These are phyloP conservation scores for Bacidia gigantensis DNA, from an alignment of 495 filamentous ascomycete genomes.

Conservation along the genomic window DNA sequence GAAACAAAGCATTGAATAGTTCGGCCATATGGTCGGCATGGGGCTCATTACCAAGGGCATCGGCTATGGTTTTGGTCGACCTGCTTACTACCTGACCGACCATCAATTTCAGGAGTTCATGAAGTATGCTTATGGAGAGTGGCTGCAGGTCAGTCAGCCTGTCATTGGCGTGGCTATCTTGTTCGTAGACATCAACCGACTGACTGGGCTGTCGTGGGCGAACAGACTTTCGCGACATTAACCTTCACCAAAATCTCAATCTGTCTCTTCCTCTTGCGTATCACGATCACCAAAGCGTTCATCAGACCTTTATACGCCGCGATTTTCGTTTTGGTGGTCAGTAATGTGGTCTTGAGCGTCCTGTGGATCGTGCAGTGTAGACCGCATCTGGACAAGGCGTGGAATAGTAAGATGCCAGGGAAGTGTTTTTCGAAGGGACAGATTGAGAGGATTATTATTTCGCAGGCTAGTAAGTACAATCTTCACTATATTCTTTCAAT, in stretches of 20 bases:
- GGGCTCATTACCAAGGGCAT: constrained; percentile 3
- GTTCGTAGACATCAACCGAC: neutral
- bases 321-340: constrained; percentile 2
- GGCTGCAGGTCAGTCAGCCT: constrained; percentile 4
- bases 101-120: constrained; percentile 5
- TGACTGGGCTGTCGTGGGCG: neutral
- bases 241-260: constrained; percentile 17
- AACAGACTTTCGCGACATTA: constrained; percentile 11
- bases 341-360: constrained; percentile 6
- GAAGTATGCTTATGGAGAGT: constrained; percentile 14
- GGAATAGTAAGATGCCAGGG: constrained; percentile 5
- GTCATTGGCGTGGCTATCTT: too few relatives aligned
- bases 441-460: constrained; percentile 15
- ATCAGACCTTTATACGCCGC: constrained; percentile 6
- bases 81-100: neutral
- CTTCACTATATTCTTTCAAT: too few relatives aligned
- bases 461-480: constrained; percentile 11
- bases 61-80: constrained; percentile 13
- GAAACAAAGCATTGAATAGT: too few relatives aligned
- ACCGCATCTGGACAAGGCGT: constrained; percentile 7
- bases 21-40: neutral
- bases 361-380: constrained; percentile 13
- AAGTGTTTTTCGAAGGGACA: constrained; percentile 11
- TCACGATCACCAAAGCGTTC: constrained; percentile 2
- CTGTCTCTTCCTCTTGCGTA: constrained; percentile 13